These are phyloP conservation scores for Gonium pectorale DNA, from an alignment of 139 green algal genomes.

Conservation along the genomic window DNA sequence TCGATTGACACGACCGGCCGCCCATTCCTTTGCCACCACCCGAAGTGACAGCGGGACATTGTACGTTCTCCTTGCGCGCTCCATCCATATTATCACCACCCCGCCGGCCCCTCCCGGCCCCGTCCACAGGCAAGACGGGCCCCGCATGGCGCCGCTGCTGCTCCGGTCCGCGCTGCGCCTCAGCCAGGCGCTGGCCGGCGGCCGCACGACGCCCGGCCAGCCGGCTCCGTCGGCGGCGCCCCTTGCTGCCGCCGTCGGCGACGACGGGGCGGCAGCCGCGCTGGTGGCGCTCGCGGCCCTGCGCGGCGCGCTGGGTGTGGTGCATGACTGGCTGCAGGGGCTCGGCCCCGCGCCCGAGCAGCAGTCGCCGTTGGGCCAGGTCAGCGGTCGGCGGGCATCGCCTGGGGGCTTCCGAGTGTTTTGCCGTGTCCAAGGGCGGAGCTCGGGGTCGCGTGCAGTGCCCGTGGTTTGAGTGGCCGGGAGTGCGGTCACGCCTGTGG, in stretches of 20 bases:
- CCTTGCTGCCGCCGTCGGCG: neutral
- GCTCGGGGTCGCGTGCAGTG: no score
- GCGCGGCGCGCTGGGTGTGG: neutral
- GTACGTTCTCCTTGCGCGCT: no score
- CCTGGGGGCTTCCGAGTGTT: no score
- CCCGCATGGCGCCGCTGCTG: constrained; percentile 15
- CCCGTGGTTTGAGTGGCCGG: no score
- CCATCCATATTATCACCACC: no score
- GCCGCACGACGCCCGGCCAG: neutral
- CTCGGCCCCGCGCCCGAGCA: neutral
- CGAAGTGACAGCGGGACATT: no score
- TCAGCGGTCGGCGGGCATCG: no score
- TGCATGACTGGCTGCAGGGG: neutral
- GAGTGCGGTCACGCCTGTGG: no score
- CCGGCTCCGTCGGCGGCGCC: neutral
- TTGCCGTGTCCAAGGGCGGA: no score
- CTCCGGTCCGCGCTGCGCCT: neutral
- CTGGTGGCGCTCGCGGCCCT: neutral
- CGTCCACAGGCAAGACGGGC: neutral
- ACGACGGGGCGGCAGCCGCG: neutral
- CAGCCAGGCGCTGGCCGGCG: neutral
- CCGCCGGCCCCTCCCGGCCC: no score
- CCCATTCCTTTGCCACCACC: no score
- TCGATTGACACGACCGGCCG: no score
- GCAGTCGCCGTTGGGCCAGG: neutral